Evolutionary conservation across 1,284 basidiomycete genomes (phyloP).

Genomic region (Ustilago nuda): DNA sequence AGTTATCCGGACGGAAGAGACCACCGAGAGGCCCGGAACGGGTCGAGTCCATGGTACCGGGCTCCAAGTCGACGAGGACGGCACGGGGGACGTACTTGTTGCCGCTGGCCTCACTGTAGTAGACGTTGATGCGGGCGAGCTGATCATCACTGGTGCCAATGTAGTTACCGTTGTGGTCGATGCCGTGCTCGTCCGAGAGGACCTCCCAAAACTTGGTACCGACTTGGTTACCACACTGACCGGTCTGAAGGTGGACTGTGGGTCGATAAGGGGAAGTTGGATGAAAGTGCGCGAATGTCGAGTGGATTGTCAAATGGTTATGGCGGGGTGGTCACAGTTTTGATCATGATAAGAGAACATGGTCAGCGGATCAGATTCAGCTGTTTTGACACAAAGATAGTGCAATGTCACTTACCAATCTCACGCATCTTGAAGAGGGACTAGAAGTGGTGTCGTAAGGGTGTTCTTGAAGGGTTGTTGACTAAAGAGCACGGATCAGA

Average conservation of each 20-base stretch:
- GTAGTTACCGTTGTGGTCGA: slow-evolving; percentile 88
- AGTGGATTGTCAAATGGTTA: not conserved
- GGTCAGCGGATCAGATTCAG: not conserved
- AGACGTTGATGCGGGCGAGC: slow-evolving; percentile 85
- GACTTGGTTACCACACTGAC: slow-evolving; percentile 70
- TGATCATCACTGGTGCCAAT: slow-evolving; percentile 93
- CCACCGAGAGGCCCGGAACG: slow-evolving; percentile 77
- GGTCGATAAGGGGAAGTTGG: not conserved
- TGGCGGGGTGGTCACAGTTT: not conserved
- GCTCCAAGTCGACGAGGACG: slow-evolving; percentile 87
- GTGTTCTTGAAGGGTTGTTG: slow-evolving; percentile 25
- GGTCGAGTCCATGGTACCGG: slow-evolving; percentile 83
- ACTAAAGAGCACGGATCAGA: slow-evolving; percentile 4
- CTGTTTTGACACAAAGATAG: not conserved
- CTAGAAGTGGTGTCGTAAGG: slow-evolving; percentile 27
- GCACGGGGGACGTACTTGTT: slow-evolving; percentile 93
- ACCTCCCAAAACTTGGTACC: slow-evolving; percentile 98
- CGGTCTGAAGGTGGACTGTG: slow-evolving; percentile 69
- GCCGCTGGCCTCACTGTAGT: slow-evolving; percentile 68
- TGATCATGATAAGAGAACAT: not conserved
- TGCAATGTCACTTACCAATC: slow-evolving; percentile 45
- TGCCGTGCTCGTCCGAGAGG: slow-evolving; percentile 95
- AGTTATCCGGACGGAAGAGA: slow-evolving; percentile 91
- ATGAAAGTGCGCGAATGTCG: not conserved
- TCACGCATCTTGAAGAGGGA: slow-evolving; percentile 54